Percentiles rank a stretch among this genome's conserved stretches.
Conservation (phyloP, 345 rosid genomes). For the Gossypium anomalum region DNA sequence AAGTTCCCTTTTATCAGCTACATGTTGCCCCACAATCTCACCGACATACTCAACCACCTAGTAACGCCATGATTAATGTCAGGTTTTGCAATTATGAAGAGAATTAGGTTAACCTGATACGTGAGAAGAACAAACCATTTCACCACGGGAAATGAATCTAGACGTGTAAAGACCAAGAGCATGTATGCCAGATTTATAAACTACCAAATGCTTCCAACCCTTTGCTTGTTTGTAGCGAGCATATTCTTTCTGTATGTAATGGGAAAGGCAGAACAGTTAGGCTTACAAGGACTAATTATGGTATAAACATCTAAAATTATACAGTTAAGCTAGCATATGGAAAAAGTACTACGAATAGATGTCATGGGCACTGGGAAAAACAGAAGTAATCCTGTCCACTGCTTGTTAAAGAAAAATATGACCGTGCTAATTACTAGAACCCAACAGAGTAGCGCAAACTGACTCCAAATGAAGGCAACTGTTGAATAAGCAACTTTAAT, state of each 20-base stretch:
- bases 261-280: background rate
- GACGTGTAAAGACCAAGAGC: slow-evolving; percentile 60
- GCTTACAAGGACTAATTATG: background rate
- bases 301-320: background rate
- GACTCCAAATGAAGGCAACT: background rate
- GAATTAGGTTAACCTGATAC: slow-evolving; percentile 1
- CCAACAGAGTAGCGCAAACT: background rate
- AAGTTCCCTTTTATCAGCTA: slow-evolving; percentile 49
- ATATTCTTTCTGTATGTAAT: slow-evolving; percentile 49
- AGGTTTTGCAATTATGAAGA: slow-evolving; percentile 10
- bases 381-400: background rate
- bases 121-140: slow-evolving; percentile 40
- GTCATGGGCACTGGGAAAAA: background rate
- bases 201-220: slow-evolving; percentile 53
- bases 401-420: background rate
- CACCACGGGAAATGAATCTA: slow-evolving; percentile 45
- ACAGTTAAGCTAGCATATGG: background rate
- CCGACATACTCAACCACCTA: slow-evolving; percentile 63
- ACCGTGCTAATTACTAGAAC: background rate
- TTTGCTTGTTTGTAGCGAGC: slow-evolving; percentile 42
- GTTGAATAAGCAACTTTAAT: slow-evolving; percentile 9
- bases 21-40: slow-evolving; percentile 49
- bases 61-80: background rate
- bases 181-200: slow-evolving; percentile 60
- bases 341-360: background rate